phyloP scores from a whole-genome alignment of 257 asterid genomes.

The Catharanthus roseus region DNA sequence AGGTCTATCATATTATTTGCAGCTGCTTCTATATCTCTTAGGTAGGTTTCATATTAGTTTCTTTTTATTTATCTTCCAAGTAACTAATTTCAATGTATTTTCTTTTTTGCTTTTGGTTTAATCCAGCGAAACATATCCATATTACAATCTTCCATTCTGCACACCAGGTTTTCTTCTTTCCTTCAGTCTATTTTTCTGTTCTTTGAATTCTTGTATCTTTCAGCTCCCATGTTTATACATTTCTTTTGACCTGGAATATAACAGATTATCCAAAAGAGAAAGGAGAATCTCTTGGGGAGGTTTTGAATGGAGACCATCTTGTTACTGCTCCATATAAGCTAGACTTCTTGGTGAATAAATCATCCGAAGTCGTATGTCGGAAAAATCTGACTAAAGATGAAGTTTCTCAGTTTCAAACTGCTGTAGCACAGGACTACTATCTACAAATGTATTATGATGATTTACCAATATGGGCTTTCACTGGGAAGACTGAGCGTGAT shows the following conservation, averaged over 20 bases:
- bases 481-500: constrained; percentile 10
- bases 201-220: background rate
- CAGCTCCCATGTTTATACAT: background rate
- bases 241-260: background rate
- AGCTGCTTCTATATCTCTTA: background rate
- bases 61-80: background rate
- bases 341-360: constrained; percentile 12
- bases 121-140: constrained; percentile 24
- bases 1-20: background rate
- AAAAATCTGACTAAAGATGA: constrained; percentile 17
- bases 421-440: constrained; percentile 17
- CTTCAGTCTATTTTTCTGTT: background rate
- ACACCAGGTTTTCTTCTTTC: constrained; percentile 23
- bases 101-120: background rate
- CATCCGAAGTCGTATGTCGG: constrained; percentile 10
- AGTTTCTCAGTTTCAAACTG: constrained; percentile 17
- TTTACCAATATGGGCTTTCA: constrained; percentile 20
- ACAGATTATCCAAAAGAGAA: constrained; percentile 16
- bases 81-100: background rate
- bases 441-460: constrained; percentile 23
- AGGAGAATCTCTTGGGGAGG: constrained; percentile 16
- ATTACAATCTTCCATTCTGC: constrained; percentile 24
- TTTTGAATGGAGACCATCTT: constrained; percentile 20
- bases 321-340: constrained; percentile 18
- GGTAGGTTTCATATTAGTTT: too few relatives aligned